Base-by-base conservation (phyloP, 2,329 filamentous ascomycete species). In the Xylariaceae sp. region DNA sequence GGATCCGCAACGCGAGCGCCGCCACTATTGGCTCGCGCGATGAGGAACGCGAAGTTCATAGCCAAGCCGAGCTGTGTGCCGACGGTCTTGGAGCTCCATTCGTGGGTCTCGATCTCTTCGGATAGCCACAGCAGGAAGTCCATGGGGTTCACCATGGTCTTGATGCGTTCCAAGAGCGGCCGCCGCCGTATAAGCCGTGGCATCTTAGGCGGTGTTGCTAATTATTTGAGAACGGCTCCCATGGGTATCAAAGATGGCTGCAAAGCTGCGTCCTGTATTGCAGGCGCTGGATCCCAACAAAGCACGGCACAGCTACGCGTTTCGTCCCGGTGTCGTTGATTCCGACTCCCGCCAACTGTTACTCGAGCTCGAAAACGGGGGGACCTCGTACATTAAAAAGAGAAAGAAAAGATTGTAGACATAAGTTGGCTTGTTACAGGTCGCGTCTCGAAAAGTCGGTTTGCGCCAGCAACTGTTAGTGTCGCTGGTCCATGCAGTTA, bases 51-150 rank as follows among this genome's bases (percentile, higher is more conserved):
- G 39, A 95, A 73, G 71, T 97, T 97, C 64, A 92, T 76, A 0
- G 69, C 80, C 26, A 96, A 63, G 5, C 91, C 92, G 16, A 95
- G 75, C 48, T 89, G 85, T 5, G 84, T 81, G 22, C 89, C 88
- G 70, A 89, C 87, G 34, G 84, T 74, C 61, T 88, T 86, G 18
- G 92, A 89, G 63, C 96, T 89, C 85, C 91, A 95, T 64, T 96
- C 89, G 67, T 87, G 86, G 26, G 90, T 90, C 68, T 96, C 92
- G 56, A 99, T 80, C 72, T 96, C 89, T 69, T 97, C 92, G 0
- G 89, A 95, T 1, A 95, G 72, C 88, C 90, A 96, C 16, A 99
- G 83, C 50, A 94, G 74, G 66, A 92, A 88, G 72, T 99, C 94
- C 74, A 88, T 86, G 2, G 89, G 90, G 67, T 97, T 92, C 55